Conservation (phyloP, 208 protist species). For the Crithidia acanthocephali region DNA sequence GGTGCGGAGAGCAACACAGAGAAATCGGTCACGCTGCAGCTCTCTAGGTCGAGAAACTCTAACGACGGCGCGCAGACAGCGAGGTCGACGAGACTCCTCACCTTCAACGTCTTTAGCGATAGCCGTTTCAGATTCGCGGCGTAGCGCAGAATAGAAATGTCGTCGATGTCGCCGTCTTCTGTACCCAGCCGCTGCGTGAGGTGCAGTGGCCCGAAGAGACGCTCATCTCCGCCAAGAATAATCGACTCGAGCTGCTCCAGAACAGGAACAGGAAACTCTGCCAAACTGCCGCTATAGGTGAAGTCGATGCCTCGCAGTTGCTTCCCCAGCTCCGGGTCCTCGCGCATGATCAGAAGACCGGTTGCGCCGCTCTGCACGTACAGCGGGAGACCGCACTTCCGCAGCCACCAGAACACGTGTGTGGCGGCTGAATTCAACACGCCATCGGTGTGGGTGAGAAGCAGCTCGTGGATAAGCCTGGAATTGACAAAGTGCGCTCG, state of each 20-base stretch:
- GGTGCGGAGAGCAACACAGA: neutral
- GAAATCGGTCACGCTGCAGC: neutral
- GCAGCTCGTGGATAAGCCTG: too few species aligned
- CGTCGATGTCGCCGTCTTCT: too few species aligned
- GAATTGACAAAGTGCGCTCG: too few species aligned
- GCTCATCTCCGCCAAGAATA: too few species aligned
- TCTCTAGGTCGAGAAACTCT: constrained; percentile 1
- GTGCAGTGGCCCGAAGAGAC: too few species aligned
- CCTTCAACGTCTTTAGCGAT: neutral
- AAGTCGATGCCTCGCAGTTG: constrained; percentile 2
- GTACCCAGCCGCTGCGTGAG: too few species aligned
- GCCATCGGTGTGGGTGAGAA: too few species aligned
- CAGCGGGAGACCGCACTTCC: neutral
- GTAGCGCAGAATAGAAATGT: too few species aligned
- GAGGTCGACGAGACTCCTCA: neutral
- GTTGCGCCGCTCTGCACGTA: neutral
- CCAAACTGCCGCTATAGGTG: too few species aligned
- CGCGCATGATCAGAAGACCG: neutral
- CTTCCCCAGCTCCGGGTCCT: neutral
- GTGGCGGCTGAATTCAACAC: neutral
- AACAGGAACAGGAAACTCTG: too few species aligned
- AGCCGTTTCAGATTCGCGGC: too few species aligned
- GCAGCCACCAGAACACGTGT: constrained; percentile 6
- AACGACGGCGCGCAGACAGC: constrained; percentile 1
- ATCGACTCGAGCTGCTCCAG: too few species aligned